Base-by-base conservation (phyloP, 371 early-diverging fungal species). In the Syncephalastrum monosporum region DNA sequence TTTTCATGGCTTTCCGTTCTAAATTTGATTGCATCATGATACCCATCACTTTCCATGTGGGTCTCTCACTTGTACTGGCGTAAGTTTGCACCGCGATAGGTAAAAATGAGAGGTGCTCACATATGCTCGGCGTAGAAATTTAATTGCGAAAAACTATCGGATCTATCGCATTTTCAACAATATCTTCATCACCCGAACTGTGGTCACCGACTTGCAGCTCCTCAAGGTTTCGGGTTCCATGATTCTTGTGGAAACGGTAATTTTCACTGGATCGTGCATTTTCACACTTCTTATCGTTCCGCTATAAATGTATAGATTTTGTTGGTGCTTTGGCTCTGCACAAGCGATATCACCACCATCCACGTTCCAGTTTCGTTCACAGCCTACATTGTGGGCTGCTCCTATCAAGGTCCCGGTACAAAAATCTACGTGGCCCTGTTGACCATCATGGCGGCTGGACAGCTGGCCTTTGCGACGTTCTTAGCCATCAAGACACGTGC, bases 151-250 rank as follows among this genome's bases (percentile, higher is more conserved):
- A 56, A 84, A 81, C 41, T 84, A 81, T 56, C 72, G 80, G 3
- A 79, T 84, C 46, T 84, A 82, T 42, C 71, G 82, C 16, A 81
- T 84, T 14, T 84, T 82, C 47, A 84, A 84, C 38, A 81, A 84
- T 46, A 74, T 84, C n/a, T 84, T 82, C 58, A 77, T 82, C 23
- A 79, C 82, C n/a, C 73, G 70, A 43, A 79, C 81, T 2, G 68
- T 78, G 5, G 77, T 84, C 16, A 75, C 73, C 14, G 82, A 84
- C 55, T 46, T 59, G 5, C 82, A 84, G 52, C 57, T 84, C 4
- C 65, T 84, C 33, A 76, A 77, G 57, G 80, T 82, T 8, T 81
- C 81, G 8, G 84, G 82, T 0, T 64, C 71, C 1, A 72, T 84
- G n/a, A 45, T 82, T 15, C n/a, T 71, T 0, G 61, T 75, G 38